Evolutionary conservation across 345 rosid genomes (phyloP).

Genomic region (Salix koriyanagi): DNA sequence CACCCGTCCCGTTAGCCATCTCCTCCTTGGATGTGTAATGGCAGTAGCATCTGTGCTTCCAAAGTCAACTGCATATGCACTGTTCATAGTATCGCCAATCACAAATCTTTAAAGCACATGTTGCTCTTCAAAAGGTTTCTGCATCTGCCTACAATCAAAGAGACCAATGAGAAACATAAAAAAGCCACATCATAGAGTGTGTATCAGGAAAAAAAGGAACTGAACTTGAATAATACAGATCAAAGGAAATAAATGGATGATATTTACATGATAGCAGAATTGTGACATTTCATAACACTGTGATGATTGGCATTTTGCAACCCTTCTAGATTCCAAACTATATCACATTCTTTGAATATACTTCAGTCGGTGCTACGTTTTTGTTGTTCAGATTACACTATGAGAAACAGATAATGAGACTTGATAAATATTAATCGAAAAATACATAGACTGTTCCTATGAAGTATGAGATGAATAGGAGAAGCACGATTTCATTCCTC

Average conservation of each 20-base stretch:
- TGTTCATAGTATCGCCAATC: not conserved
- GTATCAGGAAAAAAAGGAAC: not conserved
- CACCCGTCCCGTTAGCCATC: not conserved
- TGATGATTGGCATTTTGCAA: not conserved
- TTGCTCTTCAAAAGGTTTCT: not conserved
- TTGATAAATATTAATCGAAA: not conserved
- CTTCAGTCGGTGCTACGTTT: not conserved
- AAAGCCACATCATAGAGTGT: not conserved
- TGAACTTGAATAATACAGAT: not conserved
- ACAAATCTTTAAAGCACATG: not conserved
- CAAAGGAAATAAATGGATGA: not conserved
- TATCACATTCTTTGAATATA: not conserved
- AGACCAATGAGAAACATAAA: not conserved
- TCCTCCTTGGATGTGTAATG: not conserved
- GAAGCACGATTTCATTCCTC: not conserved
- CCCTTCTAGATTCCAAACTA: not conserved
- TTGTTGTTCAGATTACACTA: not conserved
- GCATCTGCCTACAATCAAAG: not conserved
- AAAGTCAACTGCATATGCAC: not conserved
- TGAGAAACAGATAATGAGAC: not conserved
- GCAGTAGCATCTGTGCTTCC: not conserved
- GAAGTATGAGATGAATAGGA: not conserved
- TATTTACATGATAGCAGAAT: not conserved
- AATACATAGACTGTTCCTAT: not conserved
- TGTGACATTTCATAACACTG: not conserved